Base-by-base conservation (phyloP, 1,284 basidiomycete species). In the Puccinia polysora region DNA sequence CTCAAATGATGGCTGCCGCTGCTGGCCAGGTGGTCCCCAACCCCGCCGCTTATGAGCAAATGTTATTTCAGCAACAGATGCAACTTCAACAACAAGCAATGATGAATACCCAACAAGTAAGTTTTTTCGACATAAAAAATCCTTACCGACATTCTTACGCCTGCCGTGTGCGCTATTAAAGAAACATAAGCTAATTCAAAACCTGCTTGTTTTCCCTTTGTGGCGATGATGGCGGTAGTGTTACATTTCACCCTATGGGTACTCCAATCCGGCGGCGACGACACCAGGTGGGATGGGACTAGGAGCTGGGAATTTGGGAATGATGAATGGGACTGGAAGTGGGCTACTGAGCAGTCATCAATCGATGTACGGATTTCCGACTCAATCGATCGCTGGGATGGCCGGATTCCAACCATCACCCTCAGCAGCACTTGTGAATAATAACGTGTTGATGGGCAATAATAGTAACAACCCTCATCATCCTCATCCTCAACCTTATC, bases 21-120 rank as follows among this genome's bases (percentile, higher is more conserved):
- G 67, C 38, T 36, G 65, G 36, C 12, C 50, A 58, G 65, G 43
- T 56, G 20, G 14, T 25, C 1, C n/a, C n/a, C 3, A 25, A 7
- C 12, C 18, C 18, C 6, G 20, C 23, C 28, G 52, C 36, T 7
- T 71, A 71, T 40, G 68, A 71, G 34, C 68, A 71, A 25, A 53
- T 71, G 59, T 36, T 71, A 34, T 63, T 53, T 45, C 47, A 62
- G 20, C 68, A 71, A 38, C 68, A n/a, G 50, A 62, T 71, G 58
- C 68, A 71, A 50, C 34, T 71, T 15, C 68, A 70, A 38, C 67
- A 69, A 69, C 58, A 62, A 63, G 68, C 68, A 25, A 68, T 68
- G 65, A n/a, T 68, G 0, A 38, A 49, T 36, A 59, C 68, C 36
- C 68, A 70, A 70, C 68, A 71, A 25, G 68, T 71, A 8, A 15